A percentile compares a stretch with the other conserved stretches of the same genome.
Evolutionary conservation across 768 basidiomycete genomes (phyloP).

Genomic region (Imleria badia): DNA sequence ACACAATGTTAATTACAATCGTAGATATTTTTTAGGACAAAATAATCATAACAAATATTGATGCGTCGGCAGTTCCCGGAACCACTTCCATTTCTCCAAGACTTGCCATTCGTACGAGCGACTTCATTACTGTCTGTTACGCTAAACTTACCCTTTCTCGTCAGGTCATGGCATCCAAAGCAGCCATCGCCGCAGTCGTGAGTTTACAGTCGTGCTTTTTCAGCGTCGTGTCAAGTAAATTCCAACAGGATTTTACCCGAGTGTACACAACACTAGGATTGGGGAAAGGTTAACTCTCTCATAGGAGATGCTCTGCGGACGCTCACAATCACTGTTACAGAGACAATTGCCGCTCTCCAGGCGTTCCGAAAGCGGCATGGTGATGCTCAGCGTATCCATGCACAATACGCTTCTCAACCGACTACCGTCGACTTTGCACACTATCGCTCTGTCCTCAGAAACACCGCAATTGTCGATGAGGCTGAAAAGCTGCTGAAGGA

Average conservation of each 20-base stretch:
- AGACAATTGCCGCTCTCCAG: constrained; percentile 87
- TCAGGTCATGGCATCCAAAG: constrained; percentile 66
- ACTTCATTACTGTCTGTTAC: constrained; percentile 1
- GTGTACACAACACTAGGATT: constrained; percentile 81
- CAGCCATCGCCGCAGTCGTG: constrained; percentile 65
- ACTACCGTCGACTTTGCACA: constrained; percentile 87
- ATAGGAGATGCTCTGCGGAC: not conserved
- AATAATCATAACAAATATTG: constrained; percentile 12
- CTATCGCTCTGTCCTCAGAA: constrained; percentile 91
- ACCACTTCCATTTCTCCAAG: constrained; percentile 11
- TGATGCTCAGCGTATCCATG: constrained; percentile 78
- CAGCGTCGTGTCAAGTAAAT: not conserved
- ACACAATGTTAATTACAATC: too few species aligned
- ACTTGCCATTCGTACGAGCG: constrained; percentile 16
- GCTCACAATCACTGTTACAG: constrained; percentile 38
- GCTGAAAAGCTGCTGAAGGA: constrained; percentile 84
- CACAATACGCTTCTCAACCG: constrained; percentile 63
- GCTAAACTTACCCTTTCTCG: not conserved
- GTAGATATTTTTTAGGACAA: too few species aligned
- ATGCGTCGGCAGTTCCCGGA: constrained; percentile 30
- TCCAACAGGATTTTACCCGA: constrained; percentile 73
- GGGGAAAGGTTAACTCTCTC: constrained; percentile 64
- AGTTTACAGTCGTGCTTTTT: constrained; percentile 23
- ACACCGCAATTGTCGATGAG: constrained; percentile 88
- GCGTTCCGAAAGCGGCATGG: constrained; percentile 95